phyloP scores from a whole-genome alignment of 805 yeast species.

The Sugiyamaella valdiviana region DNA sequence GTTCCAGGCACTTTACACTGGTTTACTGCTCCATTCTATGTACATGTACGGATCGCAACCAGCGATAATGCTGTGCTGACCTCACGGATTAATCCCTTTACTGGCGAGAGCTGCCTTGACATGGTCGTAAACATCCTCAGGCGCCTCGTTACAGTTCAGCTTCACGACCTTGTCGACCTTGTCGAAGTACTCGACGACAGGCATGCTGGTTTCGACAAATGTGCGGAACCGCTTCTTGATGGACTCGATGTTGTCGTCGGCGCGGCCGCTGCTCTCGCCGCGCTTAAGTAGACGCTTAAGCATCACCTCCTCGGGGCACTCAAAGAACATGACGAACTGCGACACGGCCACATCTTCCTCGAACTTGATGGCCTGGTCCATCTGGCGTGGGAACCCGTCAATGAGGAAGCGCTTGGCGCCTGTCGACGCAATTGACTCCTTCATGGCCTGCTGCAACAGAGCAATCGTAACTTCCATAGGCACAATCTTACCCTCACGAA shows the following conservation, averaged over 20 bases:
- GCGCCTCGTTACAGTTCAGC: conserved; percentile 72
- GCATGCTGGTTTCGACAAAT: conserved; percentile 84
- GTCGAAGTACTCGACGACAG: conserved; percentile 80
- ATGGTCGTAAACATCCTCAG: conserved; percentile 65
- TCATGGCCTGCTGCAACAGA: conserved; percentile 72
- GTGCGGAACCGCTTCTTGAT: conserved; percentile 84
- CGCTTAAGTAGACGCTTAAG: conserved; percentile 76
- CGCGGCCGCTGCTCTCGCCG: conserved; percentile 90
- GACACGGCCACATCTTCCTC: conserved; percentile 52
- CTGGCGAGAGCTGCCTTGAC: conserved; percentile 61
- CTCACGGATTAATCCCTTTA: conserved; percentile 10
- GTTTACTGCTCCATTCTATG: not conserved
- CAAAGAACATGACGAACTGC: conserved; percentile 37
- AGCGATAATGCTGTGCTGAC: not conserved
- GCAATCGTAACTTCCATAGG: conserved; percentile 91
- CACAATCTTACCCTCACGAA: conserved; percentile 83
- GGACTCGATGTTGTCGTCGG: conserved; percentile 88
- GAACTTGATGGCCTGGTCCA: conserved; percentile 96
- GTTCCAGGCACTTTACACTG: not conserved
- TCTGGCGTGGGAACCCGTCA: conserved; percentile 96
- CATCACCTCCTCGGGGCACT: conserved; percentile 78
- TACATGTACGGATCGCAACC: not conserved
- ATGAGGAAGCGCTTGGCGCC: conserved; percentile 61
- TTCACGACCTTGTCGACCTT: conserved; percentile 68
- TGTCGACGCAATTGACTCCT: conserved; percentile 40